Conservation (phyloP, 1,284 basidiomycete genomes). For the Microstroma glucosiphilum region DNA sequence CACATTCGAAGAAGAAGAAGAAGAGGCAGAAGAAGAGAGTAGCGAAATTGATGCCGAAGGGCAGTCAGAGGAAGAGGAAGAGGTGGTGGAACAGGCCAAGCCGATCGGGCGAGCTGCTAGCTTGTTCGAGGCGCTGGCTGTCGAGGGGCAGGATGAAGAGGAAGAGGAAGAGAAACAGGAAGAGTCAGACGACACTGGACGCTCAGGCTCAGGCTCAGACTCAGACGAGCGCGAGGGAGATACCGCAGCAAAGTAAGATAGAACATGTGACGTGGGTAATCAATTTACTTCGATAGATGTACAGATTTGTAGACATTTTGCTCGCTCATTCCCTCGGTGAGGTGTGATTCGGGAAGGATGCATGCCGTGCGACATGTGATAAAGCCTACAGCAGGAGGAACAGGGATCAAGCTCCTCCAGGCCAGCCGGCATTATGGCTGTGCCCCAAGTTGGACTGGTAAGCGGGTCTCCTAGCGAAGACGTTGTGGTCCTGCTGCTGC, state of each 20-base stretch:
- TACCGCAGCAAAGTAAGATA: background rate
- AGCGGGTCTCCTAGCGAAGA: too few species aligned
- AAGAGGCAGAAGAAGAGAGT: conserved; percentile 14
- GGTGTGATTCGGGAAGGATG: background rate
- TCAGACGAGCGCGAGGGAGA: background rate
- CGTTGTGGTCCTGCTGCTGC: conserved; percentile 2
- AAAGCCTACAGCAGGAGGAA: background rate
- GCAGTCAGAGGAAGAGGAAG: conserved; percentile 18
- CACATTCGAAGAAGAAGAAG: conserved; percentile 2
- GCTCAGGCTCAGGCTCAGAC: background rate
- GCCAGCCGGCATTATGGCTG: too few species aligned
- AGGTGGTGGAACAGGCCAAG: conserved; percentile 2
- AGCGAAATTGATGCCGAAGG: conserved; percentile 12
- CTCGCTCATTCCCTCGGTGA: background rate
- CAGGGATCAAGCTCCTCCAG: background rate
- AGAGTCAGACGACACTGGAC: background rate
- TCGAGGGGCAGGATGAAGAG: background rate
- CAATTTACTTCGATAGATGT: background rate
- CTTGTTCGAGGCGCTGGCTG: conserved; percentile 4
- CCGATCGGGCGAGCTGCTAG: background rate
- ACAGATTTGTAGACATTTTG: background rate
- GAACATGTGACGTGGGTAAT: background rate
- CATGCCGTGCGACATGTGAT: background rate
- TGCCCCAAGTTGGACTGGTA: too few species aligned
- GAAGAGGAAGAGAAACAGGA: conserved; percentile 11